A percentile compares a stretch with the other conserved stretches of the same genome.
Evolutionary conservation across 371 early-diverging fungal species (phyloP).

Genomic region (Rhizomucor pusillus): DNA sequence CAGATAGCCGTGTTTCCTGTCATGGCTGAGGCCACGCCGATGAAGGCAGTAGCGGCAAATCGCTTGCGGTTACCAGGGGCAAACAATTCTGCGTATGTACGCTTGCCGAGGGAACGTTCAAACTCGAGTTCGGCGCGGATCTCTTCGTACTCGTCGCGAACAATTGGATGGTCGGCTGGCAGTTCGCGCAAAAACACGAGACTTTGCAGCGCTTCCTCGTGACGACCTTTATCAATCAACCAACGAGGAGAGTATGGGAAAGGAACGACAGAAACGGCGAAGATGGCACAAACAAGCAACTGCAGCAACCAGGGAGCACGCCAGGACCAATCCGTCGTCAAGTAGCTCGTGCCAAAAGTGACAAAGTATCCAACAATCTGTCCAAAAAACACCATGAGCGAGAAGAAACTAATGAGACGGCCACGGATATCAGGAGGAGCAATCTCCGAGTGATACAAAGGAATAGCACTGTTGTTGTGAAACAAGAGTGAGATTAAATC

Average conservation of each 20-base stretch:
- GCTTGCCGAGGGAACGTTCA: constrained; percentile 38
- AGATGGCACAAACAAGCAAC: constrained; percentile 20
- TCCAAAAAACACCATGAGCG: constrained; percentile 34
- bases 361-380: constrained; percentile 47
- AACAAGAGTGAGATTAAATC: neutral
- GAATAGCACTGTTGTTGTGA: constrained; percentile 13
- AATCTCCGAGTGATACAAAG: constrained; percentile 51
- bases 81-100: constrained; percentile 40
- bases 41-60: constrained; percentile 37
- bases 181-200: constrained; percentile 44
- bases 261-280: constrained; percentile 10
- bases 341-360: constrained; percentile 44
- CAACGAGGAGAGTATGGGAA: constrained; percentile 60
- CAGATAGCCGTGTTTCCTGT: constrained; percentile 64
- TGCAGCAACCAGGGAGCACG: constrained; percentile 38
- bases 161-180: constrained; percentile 33
- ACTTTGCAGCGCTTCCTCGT: constrained; percentile 45
- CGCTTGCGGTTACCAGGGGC: constrained; percentile 36
- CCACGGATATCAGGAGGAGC: constrained; percentile 72
- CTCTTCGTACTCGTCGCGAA: constrained; percentile 28
- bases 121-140: constrained; percentile 37
- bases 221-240: constrained; percentile 48
- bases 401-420: constrained; percentile 41
- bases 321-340: constrained; percentile 40
- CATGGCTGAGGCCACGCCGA: constrained; percentile 60